A percentile compares a stretch with the other conserved stretches of the same genome.
Evolutionary conservation across 352 stramenopile species (phyloP).

Genomic region (Phytopythium helicoides): DNA sequence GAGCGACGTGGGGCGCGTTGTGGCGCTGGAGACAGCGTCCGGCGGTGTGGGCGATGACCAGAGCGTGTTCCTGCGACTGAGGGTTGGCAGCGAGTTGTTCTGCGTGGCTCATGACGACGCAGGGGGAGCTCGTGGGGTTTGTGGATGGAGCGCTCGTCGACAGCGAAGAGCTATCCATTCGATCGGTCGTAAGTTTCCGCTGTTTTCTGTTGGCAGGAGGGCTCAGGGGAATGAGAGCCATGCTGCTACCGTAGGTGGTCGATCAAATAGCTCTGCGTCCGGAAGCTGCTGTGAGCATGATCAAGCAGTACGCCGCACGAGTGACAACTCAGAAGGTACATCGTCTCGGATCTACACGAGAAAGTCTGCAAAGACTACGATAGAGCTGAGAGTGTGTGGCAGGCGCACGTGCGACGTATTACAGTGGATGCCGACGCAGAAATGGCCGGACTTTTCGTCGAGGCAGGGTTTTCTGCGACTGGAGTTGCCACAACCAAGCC

Average conservation of each 20-base stretch:
- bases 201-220: too few species aligned
- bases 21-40: slow-evolving; percentile 49
- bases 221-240: too few species aligned
- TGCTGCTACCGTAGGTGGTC: too few species aligned
- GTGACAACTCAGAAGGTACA: slow-evolving; percentile 30
- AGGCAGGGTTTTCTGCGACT: slow-evolving; percentile 74
- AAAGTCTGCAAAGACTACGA: too few species aligned
- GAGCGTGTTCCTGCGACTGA: too few species aligned
- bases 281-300: slow-evolving; percentile 70
- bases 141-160: slow-evolving; percentile 78
- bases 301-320: slow-evolving; percentile 75
- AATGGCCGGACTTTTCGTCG: slow-evolving; percentile 82
- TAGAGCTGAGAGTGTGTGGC: too few species aligned
- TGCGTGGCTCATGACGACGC: slow-evolving; percentile 26
- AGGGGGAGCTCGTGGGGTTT: slow-evolving; percentile 74
- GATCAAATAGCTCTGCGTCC: slow-evolving; percentile 54
- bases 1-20: slow-evolving; percentile 32
- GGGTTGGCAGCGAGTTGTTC: slow-evolving; percentile 77
- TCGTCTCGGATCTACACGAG: background rate
- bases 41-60: slow-evolving; percentile 89
- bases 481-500: slow-evolving; percentile 69
- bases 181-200: slow-evolving; percentile 80
- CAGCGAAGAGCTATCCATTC: slow-evolving; percentile 79
- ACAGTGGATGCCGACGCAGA: slow-evolving; percentile 80
- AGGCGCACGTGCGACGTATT: slow-evolving; percentile 66